A percentile compares a stretch with the other conserved stretches of the same genome.
phyloP scores from a whole-genome alignment of 139 green algal genomes.

The Ulvella scutata region DNA sequence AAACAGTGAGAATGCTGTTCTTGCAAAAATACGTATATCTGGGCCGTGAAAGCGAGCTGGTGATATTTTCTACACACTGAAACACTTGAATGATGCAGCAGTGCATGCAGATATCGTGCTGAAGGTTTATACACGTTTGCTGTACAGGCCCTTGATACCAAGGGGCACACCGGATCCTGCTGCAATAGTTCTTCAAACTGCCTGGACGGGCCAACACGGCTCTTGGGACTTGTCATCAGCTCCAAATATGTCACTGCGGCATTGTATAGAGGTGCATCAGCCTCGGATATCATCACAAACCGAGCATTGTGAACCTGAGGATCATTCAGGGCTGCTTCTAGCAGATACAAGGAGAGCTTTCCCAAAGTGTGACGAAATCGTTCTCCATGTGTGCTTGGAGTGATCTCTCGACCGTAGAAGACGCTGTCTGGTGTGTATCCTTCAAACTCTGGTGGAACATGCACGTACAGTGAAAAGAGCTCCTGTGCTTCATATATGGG shows the following conservation, averaged over 20 bases:
- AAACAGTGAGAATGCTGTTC: too few species aligned
- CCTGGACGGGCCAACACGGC: background rate
- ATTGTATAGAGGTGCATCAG: background rate
- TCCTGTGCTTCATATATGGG: background rate
- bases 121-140: too few species aligned
- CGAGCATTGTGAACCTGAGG: background rate
- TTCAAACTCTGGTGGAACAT: background rate
- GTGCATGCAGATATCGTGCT: too few species aligned
- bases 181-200: background rate
- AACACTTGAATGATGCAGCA: too few species aligned
- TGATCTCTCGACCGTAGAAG: background rate
- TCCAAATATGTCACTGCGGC: background rate
- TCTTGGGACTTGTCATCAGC: background rate
- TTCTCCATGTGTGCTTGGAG: background rate
- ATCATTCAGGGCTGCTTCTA: background rate
- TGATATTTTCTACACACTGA: too few species aligned
- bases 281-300: background rate
- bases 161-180: background rate
- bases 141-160: too few species aligned
- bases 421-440: background rate
- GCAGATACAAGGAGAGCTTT: background rate
- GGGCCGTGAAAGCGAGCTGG: too few species aligned
- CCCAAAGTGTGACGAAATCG: background rate
- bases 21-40: too few species aligned
- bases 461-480: background rate